phyloP scores from a whole-genome alignment of 495 filamentous ascomycete genomes.

The Aspergillus hancockii region DNA sequence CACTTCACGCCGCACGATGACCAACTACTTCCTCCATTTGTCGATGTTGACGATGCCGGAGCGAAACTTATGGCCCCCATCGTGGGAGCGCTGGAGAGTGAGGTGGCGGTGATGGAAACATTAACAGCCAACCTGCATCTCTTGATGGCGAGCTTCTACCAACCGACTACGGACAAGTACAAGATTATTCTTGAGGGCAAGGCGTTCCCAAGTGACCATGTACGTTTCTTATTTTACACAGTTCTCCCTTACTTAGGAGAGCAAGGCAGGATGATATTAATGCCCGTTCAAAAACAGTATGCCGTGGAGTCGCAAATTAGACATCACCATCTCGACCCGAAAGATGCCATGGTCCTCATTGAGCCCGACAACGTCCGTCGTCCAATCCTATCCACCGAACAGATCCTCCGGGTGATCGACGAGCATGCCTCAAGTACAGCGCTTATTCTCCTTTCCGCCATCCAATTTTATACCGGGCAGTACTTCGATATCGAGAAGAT shows the following conservation, averaged over 20 bases:
- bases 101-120: slow-evolving; percentile 93
- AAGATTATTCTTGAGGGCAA: slow-evolving; percentile 94
- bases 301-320: slow-evolving; percentile 84
- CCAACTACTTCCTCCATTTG: slow-evolving; percentile 74
- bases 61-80: slow-evolving; percentile 75
- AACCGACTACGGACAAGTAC: slow-evolving; percentile 68
- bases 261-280: slow-evolving; percentile 2
- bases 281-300: slow-evolving; percentile 57
- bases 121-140: slow-evolving; percentile 91
- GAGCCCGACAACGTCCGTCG: slow-evolving; percentile 56
- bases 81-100: slow-evolving; percentile 75
- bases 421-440: slow-evolving; percentile 75
- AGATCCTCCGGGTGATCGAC: slow-evolving; percentile 76
- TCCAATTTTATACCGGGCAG: slow-evolving; percentile 96
- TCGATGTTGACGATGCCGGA: slow-evolving; percentile 73
- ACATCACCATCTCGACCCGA: slow-evolving; percentile 70
- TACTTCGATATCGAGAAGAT: slow-evolving; percentile 84
- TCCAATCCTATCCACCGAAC: slow-evolving; percentile 63
- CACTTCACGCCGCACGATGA: slow-evolving; percentile 85
- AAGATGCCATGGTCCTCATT: slow-evolving; percentile 74
- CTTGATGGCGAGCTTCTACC: slow-evolving; percentile 90
- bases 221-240: slow-evolving; percentile 31
- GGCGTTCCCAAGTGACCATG: slow-evolving; percentile 93
- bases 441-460: slow-evolving; percentile 80
- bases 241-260: neutral